These are phyloP conservation scores for Ustilago shanxiensis DNA, from an alignment of 1,284 basidiomycete genomes.

Conservation along the genomic window DNA sequence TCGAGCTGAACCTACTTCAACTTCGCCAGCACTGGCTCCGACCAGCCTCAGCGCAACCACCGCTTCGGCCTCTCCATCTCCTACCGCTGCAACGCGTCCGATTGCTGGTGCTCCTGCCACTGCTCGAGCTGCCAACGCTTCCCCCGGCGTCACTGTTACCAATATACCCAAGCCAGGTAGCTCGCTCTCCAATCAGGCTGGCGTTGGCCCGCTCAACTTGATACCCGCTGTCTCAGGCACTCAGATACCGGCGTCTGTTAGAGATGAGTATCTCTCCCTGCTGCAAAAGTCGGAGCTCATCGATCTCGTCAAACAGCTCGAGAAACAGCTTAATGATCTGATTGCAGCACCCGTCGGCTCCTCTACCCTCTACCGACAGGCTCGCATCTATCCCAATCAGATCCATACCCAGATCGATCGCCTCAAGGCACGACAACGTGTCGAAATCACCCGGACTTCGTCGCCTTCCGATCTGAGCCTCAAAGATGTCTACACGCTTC, in stretches of 20 bases:
- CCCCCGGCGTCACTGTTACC: constrained; percentile 44
- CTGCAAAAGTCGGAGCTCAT: constrained; percentile 50
- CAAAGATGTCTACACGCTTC: constrained; percentile 50
- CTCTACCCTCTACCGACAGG: constrained; percentile 43
- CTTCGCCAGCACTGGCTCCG: constrained; percentile 12
- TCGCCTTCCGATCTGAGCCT: constrained; percentile 38
- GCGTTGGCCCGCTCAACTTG: constrained; percentile 36
- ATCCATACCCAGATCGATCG: constrained; percentile 43
- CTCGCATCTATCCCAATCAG: constrained; percentile 47
- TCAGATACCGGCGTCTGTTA: constrained; percentile 13
- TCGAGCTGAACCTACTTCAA: constrained; percentile 7
- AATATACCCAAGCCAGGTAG: constrained; percentile 49
- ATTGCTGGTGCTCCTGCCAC: constrained; percentile 7
- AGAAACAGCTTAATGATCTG: constrained; percentile 44
- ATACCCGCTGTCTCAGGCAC: constrained; percentile 41
- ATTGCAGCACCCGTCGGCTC: constrained; percentile 37
- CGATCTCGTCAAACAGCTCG: constrained; percentile 50
- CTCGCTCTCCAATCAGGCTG: constrained; percentile 41
- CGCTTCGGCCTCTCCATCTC: constrained; percentile 12
- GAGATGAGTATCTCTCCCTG: constrained; percentile 44
- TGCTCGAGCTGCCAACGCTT: constrained; percentile 14
- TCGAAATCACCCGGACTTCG: constrained; percentile 16
- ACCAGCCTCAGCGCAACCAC: neutral
- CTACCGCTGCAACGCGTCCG: constrained; percentile 10
- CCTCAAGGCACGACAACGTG: constrained; percentile 40